Base-by-base conservation (phyloP, 2,329 filamentous ascomycete species). In the Macrophomina pseudophaseolina region DNA sequence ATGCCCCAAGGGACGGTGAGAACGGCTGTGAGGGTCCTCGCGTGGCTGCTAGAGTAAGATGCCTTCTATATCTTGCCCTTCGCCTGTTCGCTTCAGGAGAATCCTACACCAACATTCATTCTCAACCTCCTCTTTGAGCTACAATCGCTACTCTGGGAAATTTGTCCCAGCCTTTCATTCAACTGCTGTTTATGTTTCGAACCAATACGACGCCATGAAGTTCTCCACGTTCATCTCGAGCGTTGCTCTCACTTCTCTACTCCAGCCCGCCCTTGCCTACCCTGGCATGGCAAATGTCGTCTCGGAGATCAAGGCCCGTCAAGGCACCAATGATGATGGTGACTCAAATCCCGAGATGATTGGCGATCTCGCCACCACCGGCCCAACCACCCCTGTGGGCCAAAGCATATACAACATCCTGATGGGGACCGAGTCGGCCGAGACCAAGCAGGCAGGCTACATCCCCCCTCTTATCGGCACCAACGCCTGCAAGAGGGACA, bases 331-430 rank as follows among this genome's bases (percentile, higher is more conserved):
- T 49, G 56, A 67, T 48, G 66, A 69, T 32, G 69, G 65, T 8
- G 71, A 71, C 33, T 67, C 74, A 5, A 67, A 75, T 1, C 75
- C 74, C 66, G 72, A 77, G 60, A 72, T 78, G 46, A 73, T 78
- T 46, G 76, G 76, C 16, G 76, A 78, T 51, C 71, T 78, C 6
- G 73, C 73, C 49, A 76, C 74, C 1, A 69, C 76, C 9, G 74
- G 73, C 4, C 42, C 66, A 11, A 68, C 72, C 5, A 60, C 68
- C 11, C 53, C 64, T 1, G 58, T 77, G 1, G 64, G 64, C 23
- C 66, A 74, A 35, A 67, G 72, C 4, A 73, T 77, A 65, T 72
- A 74, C 48, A 74, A 76, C 53, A 70, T 77, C 9, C 62, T 77
- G 9, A 49, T 63, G 40, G 74, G 75, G 6, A 58, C 54, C 2